These are phyloP conservation scores for Cylindrotheca closterium DNA, from an alignment of 108 stramenopile genomes.

Conservation along the genomic window DNA sequence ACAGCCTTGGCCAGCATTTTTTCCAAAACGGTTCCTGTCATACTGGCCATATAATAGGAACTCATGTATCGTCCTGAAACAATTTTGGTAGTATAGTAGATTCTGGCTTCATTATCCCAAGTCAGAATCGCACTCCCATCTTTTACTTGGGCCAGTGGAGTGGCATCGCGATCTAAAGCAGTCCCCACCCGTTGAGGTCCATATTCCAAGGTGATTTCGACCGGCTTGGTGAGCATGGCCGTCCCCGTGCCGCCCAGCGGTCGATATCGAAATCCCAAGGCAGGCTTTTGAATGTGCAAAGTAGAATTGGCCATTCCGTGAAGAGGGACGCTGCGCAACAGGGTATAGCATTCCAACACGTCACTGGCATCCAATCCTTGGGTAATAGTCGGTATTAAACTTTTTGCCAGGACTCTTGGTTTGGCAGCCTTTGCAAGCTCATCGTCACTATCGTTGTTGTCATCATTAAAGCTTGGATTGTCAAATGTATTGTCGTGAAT, in stretches of 20 bases:
- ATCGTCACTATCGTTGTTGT: neutral
- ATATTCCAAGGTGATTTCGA: constrained; percentile 82
- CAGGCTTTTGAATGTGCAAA: constrained; percentile 62
- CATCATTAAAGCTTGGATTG: neutral
- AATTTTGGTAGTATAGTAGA: constrained; percentile 70
- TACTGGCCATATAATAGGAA: constrained; percentile 79
- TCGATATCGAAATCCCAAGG: constrained; percentile 70
- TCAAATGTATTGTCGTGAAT: too few relatives aligned
- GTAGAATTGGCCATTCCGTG: constrained; percentile 50
- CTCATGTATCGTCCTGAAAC: constrained; percentile 34
- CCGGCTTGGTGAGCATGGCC: constrained; percentile 38
- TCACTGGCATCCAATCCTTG: constrained; percentile 77
- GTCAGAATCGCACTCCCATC: constrained; percentile 27
- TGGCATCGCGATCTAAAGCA: constrained; percentile 46
- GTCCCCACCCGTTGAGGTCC: constrained; percentile 71
- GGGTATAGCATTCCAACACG: constrained; percentile 76
- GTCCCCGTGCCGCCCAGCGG: constrained; percentile 29
- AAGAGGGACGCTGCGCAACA: constrained; percentile 57
- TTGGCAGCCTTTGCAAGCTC: constrained; percentile 1
- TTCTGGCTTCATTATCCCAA: constrained; percentile 76
- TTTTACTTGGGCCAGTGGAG: constrained; percentile 51
- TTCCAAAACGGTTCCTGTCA: constrained; percentile 75
- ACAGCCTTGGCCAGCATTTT: constrained; percentile 62
- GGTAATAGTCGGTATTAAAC: constrained; percentile 47
- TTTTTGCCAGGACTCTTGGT: constrained; percentile 40